Conservation (phyloP, 768 basidiomycete genomes). For the Termitomyces eurrhizus region DNA sequence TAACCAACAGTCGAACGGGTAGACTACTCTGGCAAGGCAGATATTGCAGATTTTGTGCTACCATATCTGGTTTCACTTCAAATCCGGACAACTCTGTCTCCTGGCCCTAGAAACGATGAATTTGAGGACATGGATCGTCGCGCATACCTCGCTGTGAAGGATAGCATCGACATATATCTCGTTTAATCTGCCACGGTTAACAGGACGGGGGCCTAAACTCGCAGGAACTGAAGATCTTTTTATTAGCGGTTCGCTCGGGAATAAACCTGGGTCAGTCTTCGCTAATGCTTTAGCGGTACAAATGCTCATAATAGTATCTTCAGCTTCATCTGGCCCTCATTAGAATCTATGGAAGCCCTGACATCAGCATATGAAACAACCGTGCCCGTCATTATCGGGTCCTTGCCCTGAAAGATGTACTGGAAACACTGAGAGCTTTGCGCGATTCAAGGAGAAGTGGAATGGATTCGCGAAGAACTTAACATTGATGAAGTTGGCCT, state of each 20-base stretch:
- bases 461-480: constrained; percentile 24
- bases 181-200: neutral
- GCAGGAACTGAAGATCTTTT: constrained; percentile 19
- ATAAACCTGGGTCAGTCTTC: no score
- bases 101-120: constrained; percentile 24
- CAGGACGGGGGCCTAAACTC: constrained; percentile 14
- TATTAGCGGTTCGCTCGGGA: no score
- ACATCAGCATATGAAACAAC: constrained; percentile 14
- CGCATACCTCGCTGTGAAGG: constrained; percentile 38
- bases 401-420: constrained; percentile 39
- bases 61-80: constrained; percentile 35
- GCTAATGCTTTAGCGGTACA: no score
- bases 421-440: constrained; percentile 35
- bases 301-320: no score
- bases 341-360: constrained; percentile 30
- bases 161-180: neutral
- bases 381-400: constrained; percentile 41
- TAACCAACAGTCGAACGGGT: neutral
- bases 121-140: constrained; percentile 30
- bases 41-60: neutral
- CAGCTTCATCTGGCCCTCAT: no score
- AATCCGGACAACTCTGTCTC: constrained; percentile 17
- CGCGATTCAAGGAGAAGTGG: constrained; percentile 33
- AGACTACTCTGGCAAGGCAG: neutral
- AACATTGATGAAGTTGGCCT: constrained; percentile 34